Evolutionary conservation across 768 basidiomycete genomes (phyloP).

Genomic region (Atractiella rhizophila): DNA sequence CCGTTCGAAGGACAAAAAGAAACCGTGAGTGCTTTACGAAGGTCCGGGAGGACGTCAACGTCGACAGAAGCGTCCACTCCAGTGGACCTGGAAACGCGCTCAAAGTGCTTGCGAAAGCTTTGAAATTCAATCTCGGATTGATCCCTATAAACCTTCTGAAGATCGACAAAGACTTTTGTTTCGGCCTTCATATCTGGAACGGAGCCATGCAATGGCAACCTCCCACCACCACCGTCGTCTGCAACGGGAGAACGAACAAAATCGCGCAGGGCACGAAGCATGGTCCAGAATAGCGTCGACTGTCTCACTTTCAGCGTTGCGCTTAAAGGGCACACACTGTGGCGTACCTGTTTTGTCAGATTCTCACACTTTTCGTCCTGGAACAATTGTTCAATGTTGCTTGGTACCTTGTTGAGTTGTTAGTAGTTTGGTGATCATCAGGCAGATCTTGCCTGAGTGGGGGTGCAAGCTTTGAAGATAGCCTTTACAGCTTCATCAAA

Average conservation of each 20-base stretch:
- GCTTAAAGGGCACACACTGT: neutral
- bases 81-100: slow-evolving; percentile 8
- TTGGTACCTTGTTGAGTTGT: slow-evolving; percentile 30
- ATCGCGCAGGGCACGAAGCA: slow-evolving; percentile 43
- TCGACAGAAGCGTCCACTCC: neutral
- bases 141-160: slow-evolving; percentile 62
- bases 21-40: neutral
- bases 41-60: neutral
- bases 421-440: neutral
- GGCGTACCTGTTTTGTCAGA: slow-evolving; percentile 23
- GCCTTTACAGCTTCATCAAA: slow-evolving; percentile 82
- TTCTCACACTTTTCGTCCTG: slow-evolving; percentile 32
- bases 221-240: slow-evolving; percentile 29
- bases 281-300: slow-evolving; percentile 49
- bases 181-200: slow-evolving; percentile 92
- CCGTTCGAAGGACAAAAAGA: too few species aligned
- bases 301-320: slow-evolving; percentile 8
- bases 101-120: slow-evolving; percentile 14
- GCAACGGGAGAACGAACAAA: slow-evolving; percentile 29
- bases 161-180: slow-evolving; percentile 51
- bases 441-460: slow-evolving; percentile 21
- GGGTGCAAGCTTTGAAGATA: slow-evolving; percentile 54
- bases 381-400: slow-evolving; percentile 41
- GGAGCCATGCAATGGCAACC: slow-evolving; percentile 61
- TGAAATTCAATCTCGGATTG: slow-evolving; percentile 29